A percentile compares a stretch with the other conserved stretches of the same genome.
Evolutionary conservation across 257 asterid genomes (phyloP).

Genomic region (Coffea canephora): DNA sequence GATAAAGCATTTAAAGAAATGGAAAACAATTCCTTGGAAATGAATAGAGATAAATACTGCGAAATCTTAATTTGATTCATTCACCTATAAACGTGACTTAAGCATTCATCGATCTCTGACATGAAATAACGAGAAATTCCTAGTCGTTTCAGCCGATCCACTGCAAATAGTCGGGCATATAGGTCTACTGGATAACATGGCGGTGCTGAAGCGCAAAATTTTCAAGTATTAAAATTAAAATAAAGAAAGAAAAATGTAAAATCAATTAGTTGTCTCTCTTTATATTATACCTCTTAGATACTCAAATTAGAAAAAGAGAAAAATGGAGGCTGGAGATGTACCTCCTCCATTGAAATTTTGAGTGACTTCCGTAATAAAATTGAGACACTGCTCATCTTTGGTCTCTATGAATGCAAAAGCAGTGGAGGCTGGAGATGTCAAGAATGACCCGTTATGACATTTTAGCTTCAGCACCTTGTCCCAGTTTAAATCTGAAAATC

Average conservation of each 20-base stretch:
- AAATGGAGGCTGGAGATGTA: slow-evolving; percentile 10
- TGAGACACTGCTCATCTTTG: slow-evolving; percentile 32
- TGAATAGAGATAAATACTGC: neutral
- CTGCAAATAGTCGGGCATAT: slow-evolving; percentile 45
- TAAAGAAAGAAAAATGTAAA: neutral
- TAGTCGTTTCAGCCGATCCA: slow-evolving; percentile 50
- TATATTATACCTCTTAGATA: no score
- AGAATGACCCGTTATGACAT: slow-evolving; percentile 43
- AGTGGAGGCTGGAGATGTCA: slow-evolving; percentile 47
- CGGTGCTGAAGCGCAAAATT: slow-evolving; percentile 29
- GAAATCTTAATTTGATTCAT: neutral
- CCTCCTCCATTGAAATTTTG: slow-evolving; percentile 46
- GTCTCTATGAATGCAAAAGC: slow-evolving; percentile 53
- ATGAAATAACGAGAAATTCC: slow-evolving; percentile 43
- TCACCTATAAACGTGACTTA: slow-evolving; percentile 35
- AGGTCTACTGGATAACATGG: slow-evolving; percentile 42
- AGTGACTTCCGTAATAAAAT: slow-evolving; percentile 20
- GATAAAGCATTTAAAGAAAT: no score
- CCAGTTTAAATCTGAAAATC: slow-evolving; percentile 44
- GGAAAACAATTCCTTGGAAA: no score
- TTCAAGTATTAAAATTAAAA: no score
- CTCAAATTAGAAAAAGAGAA: no score
- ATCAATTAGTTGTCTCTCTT: no score
- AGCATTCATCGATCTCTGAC: slow-evolving; percentile 32
- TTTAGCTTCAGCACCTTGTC: slow-evolving; percentile 42